Percentiles rank a stretch among this genome's conserved stretches.
Evolutionary conservation across 2,329 filamentous ascomycete species (phyloP).

Genomic region (Calonectria henricotiae): DNA sequence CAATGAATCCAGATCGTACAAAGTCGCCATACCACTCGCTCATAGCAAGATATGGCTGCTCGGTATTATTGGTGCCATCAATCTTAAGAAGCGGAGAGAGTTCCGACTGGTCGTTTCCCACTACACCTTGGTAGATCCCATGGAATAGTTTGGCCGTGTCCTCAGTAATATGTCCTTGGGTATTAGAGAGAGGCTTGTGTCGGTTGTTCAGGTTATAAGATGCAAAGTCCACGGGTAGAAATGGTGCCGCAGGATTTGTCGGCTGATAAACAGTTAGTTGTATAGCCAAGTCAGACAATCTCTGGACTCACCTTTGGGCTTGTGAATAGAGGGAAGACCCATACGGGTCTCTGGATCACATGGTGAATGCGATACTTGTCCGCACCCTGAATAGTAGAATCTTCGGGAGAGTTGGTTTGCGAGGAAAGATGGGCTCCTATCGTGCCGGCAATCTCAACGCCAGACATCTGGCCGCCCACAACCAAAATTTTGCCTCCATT

Average conservation of each 20-base stretch:
- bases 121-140: constrained; percentile 63
- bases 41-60: constrained; percentile 78
- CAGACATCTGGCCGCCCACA: constrained; percentile 87
- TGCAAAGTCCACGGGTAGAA: constrained; percentile 81
- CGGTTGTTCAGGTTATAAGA: constrained; percentile 80
- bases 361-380: constrained; percentile 77
- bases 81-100: constrained; percentile 65
- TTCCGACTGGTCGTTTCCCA: constrained; percentile 71
- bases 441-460: constrained; percentile 82
- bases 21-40: constrained; percentile 83
- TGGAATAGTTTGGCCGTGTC: constrained; percentile 73
- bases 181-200: constrained; percentile 73
- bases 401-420: constrained; percentile 68
- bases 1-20: constrained; percentile 77
- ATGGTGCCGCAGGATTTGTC: constrained; percentile 68
- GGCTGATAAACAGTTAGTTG: constrained; percentile 53
- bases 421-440: constrained; percentile 82
- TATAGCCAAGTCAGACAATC: rapidly evolving
- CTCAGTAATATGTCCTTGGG: constrained; percentile 75
- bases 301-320: constrained; percentile 64
- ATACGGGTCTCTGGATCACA: constrained; percentile 79
- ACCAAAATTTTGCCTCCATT: constrained; percentile 77
- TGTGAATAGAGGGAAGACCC: constrained; percentile 77
- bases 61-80: constrained; percentile 59
- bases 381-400: constrained; percentile 60